Base-by-base conservation (phyloP, 768 basidiomycete species). In the Ephemerocybe angulata region DNA sequence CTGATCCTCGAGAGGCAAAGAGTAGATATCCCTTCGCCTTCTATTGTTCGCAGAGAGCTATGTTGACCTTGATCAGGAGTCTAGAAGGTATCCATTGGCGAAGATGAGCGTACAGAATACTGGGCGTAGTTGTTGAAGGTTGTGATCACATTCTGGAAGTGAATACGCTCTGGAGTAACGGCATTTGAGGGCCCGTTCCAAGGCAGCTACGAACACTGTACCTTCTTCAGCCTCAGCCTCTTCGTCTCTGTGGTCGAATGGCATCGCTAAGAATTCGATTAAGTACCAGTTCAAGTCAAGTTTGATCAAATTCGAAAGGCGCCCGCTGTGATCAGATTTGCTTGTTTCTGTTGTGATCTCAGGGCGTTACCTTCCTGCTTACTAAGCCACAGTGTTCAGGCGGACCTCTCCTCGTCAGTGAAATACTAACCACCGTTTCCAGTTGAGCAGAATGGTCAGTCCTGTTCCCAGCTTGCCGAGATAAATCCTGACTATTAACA, bases 121-220 rank as follows among this genome's bases (percentile, higher is more conserved):
- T 79, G 79, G 12, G 82, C 83, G 63, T 96, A 95, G 52, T 85
- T 81, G 56, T 80, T 75, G 65, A 92, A 94, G 0, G 90, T 85
- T 1, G 78, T 68, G 22, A 93, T 76, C 35, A 95, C 88, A 31
- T 62, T 88, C 85, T 4, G 80, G 71, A 65, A 94, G 93, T 91
- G 87, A 17, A 72, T 70, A 60, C 83, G 77, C 67, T 94, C 91
- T 75, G 53, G 67, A 70, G 24, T 44, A n/a, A n/a, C n/a, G 21
- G 29, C 24, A 19, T 46, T 52, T 54, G 2, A 31, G 54, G 33
- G 48, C 33, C 30, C 30, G 52, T 46, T 21, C 5, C 17, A 21
- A 37, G 22, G 29, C 30, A 17, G 7, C 22, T 2, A 44, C 13
- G 42, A 25, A 48, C 25, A 21, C n/a, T 38, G 38, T 63, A 73